Percentiles rank a stretch among this genome's conserved stretches.
phyloP scores from a whole-genome alignment of 208 protist species.

The Acanthamoeba sp. region DNA sequence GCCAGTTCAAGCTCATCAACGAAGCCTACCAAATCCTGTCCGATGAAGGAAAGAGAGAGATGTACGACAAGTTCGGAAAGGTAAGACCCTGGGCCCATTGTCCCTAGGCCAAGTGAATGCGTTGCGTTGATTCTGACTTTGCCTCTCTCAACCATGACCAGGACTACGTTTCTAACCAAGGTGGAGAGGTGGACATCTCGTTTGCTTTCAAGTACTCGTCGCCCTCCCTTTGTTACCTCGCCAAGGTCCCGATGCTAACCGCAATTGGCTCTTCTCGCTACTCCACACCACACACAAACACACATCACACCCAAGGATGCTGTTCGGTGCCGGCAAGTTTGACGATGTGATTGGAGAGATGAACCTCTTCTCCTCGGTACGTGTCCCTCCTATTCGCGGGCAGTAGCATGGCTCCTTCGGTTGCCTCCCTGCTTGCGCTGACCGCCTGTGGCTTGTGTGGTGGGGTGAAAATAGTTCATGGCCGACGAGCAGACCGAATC shows the following conservation, averaged over 20 bases:
- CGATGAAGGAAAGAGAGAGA: conserved; percentile 34
- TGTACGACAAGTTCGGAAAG: conserved; percentile 82
- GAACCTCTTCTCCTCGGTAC: conserved; percentile 23
- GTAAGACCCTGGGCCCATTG: background rate
- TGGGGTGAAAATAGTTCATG: background rate
- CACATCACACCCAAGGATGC: background rate
- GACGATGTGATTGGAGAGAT: conserved; percentile 52
- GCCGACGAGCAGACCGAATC: background rate
- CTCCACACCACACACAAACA: background rate
- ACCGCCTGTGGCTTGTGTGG: background rate
- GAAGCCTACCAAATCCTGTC: conserved; percentile 81
- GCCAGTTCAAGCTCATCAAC: conserved; percentile 80
- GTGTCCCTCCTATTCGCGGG: background rate
- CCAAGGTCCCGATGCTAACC: no score
- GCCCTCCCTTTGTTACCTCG: background rate
- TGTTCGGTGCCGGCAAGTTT: conserved; percentile 54
- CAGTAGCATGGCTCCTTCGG: background rate
- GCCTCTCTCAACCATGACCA: no score
- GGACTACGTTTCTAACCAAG: background rate
- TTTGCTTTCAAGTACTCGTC: conserved; percentile 28
- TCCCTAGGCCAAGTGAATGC: background rate
- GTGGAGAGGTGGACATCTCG: conserved; percentile 2
- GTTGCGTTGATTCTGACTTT: background rate
- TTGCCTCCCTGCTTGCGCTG: background rate
- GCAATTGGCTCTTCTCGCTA: no score